Evolutionary conservation across 176 grass and related monocot genomes (phyloP).

Genomic region (Zoysia pacifica): DNA sequence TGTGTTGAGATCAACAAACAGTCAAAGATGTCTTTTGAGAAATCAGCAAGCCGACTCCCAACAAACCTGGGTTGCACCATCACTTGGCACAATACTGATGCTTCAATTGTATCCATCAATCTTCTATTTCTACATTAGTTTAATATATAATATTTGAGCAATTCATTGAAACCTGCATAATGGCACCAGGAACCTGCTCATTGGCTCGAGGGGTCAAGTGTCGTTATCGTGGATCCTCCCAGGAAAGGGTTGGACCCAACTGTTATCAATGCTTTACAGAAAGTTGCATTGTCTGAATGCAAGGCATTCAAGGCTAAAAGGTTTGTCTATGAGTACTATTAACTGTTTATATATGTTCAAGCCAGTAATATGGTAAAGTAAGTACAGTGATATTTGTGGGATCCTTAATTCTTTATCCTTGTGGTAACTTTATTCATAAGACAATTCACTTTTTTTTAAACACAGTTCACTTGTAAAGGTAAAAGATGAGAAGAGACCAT

Average conservation of each 20-base stretch:
- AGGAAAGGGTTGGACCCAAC: constrained; percentile 92
- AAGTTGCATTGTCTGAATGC: constrained; percentile 60
- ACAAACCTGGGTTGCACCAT: constrained; percentile 71
- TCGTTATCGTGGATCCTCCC: constrained; percentile 93
- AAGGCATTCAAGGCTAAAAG: constrained; percentile 67
- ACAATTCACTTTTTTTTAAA: constrained; percentile 26
- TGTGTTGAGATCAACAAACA: constrained; percentile 99
- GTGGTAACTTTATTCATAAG: constrained; percentile 19
- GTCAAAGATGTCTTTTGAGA: constrained; percentile 88
- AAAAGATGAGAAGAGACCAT: constrained; percentile 96
- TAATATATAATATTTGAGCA: constrained; percentile 28
- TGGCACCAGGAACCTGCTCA: constrained; percentile 75
- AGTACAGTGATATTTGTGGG: not conserved
- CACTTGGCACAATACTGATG: constrained; percentile 95
- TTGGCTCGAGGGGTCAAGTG: constrained; percentile 82
- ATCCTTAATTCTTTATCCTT: constrained; percentile 19
- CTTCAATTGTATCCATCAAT: constrained; percentile 70
- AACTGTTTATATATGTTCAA: constrained; percentile 20
- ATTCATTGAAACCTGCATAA: constrained; percentile 45
- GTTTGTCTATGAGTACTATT: constrained; percentile 39
- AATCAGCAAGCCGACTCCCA: constrained; percentile 76
- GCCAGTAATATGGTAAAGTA: constrained; percentile 23
- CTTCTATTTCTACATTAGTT: constrained; percentile 27
- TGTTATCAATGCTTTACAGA: constrained; percentile 74
- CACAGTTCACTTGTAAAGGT: constrained; percentile 64